Evolutionary conservation across 306 rosid species (phyloP).

Genomic region (Urtica urens): DNA sequence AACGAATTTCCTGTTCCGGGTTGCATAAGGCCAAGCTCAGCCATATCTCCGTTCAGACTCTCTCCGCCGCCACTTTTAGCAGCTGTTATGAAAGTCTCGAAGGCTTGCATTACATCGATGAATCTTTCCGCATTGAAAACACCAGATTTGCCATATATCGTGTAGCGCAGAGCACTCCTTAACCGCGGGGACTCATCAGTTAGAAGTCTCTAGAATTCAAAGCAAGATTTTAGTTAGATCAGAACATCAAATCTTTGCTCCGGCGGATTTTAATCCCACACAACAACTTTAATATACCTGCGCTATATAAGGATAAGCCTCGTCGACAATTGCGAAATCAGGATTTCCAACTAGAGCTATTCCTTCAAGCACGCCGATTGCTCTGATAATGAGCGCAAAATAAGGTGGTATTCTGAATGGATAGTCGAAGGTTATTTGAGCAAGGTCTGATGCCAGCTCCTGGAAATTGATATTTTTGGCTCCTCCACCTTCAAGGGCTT

Average conservation of each 20-base stretch:
- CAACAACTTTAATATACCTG: slow-evolving; percentile 43
- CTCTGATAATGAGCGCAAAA: slow-evolving; percentile 97
- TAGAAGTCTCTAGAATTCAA: slow-evolving; percentile 66
- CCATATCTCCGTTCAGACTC: slow-evolving; percentile 71
- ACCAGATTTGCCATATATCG: slow-evolving; percentile 93
- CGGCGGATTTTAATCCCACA: neutral
- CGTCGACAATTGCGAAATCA: slow-evolving; percentile 94
- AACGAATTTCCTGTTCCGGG: slow-evolving; percentile 33
- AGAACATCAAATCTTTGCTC: no score
- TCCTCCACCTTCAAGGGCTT: slow-evolving; percentile 99
- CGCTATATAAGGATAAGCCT: slow-evolving; percentile 97
- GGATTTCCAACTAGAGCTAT: slow-evolving; percentile 95
- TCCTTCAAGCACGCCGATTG: slow-evolving; percentile 93
- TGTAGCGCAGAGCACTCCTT: slow-evolving; percentile 77
- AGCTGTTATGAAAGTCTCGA: slow-evolving; percentile 86
- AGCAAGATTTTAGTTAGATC: slow-evolving; percentile 1
- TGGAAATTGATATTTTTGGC: slow-evolving; percentile 97
- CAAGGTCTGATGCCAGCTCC: slow-evolving; percentile 94
- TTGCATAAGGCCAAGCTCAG: slow-evolving; percentile 63
- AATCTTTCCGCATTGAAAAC: slow-evolving; percentile 93
- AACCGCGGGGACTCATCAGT: slow-evolving; percentile 96
- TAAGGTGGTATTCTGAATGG: slow-evolving; percentile 98
- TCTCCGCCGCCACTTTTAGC: slow-evolving; percentile 99
- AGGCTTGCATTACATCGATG: slow-evolving; percentile 99
- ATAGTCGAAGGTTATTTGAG: slow-evolving; percentile 96